phyloP scores from a whole-genome alignment of 768 basidiomycete species.

The Paxillus ammoniavirescens region DNA sequence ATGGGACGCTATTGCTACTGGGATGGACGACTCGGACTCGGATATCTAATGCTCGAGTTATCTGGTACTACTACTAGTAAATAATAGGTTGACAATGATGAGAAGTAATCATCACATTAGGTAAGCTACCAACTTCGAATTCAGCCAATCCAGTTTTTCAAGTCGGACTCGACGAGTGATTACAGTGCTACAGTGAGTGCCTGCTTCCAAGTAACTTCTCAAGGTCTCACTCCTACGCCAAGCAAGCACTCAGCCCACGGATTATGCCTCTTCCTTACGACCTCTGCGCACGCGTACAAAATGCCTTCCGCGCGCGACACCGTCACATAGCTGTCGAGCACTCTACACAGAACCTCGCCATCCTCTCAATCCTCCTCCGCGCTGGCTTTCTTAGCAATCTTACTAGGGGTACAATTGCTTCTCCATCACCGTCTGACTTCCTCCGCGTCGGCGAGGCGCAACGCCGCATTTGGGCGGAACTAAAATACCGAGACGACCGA shows the following conservation, averaged over 20 bases:
- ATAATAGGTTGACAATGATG: not conserved
- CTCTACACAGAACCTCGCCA: conserved; percentile 86
- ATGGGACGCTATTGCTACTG: conserved; percentile 43
- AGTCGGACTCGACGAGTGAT: no score
- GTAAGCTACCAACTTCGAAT: no score
- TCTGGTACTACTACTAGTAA: not conserved
- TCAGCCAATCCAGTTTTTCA: no score
- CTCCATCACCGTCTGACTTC: conserved; percentile 67
- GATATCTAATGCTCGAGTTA: not conserved
- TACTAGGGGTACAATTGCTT: conserved; percentile 70
- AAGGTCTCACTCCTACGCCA: conserved; percentile 30
- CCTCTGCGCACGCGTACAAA: no score
- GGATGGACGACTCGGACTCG: not conserved
- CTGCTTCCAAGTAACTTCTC: not conserved
- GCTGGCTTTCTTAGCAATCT: conserved; percentile 84
- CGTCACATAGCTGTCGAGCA: conserved; percentile 74
- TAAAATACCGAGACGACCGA: conserved; percentile 90
- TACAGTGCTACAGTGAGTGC: no score
- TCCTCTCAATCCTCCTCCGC: conserved; percentile 89
- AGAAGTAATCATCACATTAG: no score
- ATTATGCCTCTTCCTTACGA: no score
- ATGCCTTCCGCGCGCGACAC: conserved; percentile 66
- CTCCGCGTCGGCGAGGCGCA: conserved; percentile 56
- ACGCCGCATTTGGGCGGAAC: conserved; percentile 86
- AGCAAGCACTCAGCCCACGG: no score